Conservation (phyloP, 208 protist species). For the Wallacemonas collosoma region DNA sequence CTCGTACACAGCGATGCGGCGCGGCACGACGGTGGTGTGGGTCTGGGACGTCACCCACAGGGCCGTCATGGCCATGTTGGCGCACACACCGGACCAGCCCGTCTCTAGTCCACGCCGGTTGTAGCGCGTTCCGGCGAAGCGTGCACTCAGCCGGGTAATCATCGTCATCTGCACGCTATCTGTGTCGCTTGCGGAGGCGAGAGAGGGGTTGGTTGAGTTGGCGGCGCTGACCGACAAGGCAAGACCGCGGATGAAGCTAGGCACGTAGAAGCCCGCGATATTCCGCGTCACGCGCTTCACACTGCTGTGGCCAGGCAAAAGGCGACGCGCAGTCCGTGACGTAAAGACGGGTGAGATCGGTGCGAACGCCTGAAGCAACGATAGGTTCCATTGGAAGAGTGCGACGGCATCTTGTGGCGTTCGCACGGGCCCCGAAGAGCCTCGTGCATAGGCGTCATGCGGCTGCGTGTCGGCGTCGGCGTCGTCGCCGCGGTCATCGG, state of each 20-base stretch:
- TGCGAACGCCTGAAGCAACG: slow-evolving; percentile 28
- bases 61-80: slow-evolving; percentile 76
- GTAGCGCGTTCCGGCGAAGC: slow-evolving; percentile 83
- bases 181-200: no score
- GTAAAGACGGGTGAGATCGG: background rate
- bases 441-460: background rate
- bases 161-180: slow-evolving; percentile 32
- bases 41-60: slow-evolving; percentile 56
- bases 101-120: slow-evolving; percentile 83
- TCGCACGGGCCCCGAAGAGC: background rate
- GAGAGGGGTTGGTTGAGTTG: background rate
- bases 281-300: slow-evolving; percentile 1
- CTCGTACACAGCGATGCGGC: slow-evolving; percentile 52
- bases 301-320: background rate
- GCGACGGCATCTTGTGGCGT: background rate
- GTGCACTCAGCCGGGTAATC: slow-evolving; percentile 67
- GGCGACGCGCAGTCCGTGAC: background rate
- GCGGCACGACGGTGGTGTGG: background rate
- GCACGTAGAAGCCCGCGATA: slow-evolving; percentile 32
- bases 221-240: slow-evolving; percentile 15
- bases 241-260: slow-evolving; percentile 67
- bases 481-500: background rate
- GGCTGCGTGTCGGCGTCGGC: background rate
- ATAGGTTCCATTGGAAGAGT: slow-evolving; percentile 4
- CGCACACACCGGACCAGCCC: slow-evolving; percentile 57